Base-by-base conservation (phyloP, 1,284 basidiomycete genomes). In the Mycena sp. region DNA sequence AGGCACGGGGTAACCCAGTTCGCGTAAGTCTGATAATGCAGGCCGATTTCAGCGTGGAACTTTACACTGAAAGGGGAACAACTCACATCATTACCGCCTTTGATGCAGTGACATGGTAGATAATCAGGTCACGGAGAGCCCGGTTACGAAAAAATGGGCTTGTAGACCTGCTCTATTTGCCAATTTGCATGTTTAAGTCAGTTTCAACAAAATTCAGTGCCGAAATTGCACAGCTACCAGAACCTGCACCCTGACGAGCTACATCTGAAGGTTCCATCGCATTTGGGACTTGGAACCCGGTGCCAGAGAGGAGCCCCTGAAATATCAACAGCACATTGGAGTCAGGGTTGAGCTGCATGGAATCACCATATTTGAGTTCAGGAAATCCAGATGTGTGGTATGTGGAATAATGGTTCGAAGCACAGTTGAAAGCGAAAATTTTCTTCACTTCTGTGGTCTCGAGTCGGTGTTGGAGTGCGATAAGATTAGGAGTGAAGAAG, bases 161-260 rank as follows among this genome's bases (percentile, higher is more conserved):
- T 3, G 30, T 52, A 1, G 17, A 26, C 2, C 19, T 38, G 23
- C 1, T 46, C 58, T 50, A 59, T 9, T 4, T 28, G 2, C 19
- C 50, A 16, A 38, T 28, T 16, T 32, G 17, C 3, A 32, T 1
- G 30, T 37, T 19, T n/a, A 53, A 7, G 6, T 30, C 12, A 1
- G 30, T 21, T 9, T 52, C 40, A 19, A 52, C 41, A n/a, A 59
- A 43, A 28, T 59, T 59, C 17, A 59, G n/a, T 0, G 58, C 49
- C 7, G 43, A 49, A 40, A 59, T 38, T 11, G 29, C 58, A 30
- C 58, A 59, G 35, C 58, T 59, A 0, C 58, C 50, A 6, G 58
- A 59, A 9, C 41, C 41, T 3, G 49, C 9, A 10, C 49, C 32
- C 43, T 59, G 58, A 6, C 4, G 40, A 1, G 32, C 1, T 3